Evolutionary conservation across 177 flowering plant species (phyloP), one percentile per base, ranked within the genome.

Genomic region (Vitis hybrid): DNA sequence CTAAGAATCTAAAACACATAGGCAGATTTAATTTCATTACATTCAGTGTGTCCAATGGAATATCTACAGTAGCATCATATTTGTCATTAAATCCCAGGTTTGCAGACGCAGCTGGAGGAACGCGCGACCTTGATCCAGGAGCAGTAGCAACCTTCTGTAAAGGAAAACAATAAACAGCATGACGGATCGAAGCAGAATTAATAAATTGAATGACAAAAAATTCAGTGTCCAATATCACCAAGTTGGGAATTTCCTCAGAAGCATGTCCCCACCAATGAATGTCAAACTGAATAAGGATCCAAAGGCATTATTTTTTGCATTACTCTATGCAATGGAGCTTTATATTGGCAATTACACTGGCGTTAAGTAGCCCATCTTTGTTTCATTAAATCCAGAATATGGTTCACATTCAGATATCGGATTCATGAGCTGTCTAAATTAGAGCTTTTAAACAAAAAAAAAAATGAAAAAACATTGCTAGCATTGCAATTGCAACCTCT

Each of bases 1-100:
- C 56, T 15, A n/a, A 18, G 14, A 17, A 20, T 17, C 49, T 13
- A 51, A 52, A 20, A 56, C 0, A 49, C 53, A 51, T 9, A 15
- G 41, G 11, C 32, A 60, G 63, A 15, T 51, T 10, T 24, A 51
- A 62, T 32, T n/a, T 14, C 13, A 60, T 79, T 84, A 87, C 94
- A 86, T 79, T 87, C 82, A 85, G 78, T 2, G 85, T 71, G 72
- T 93, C 97, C 73, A 94, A 77, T 21, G 97, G 99, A 21, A 91
- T 84, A 73, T 91, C 97, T 48, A 84, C 94, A 46, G 90, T 90
- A 1, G 97, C 94, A 76, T 86, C 92, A 80, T 88, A 86, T 68
- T 84, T 88, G 57, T 78, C 79, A 21, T 94, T 90, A 83, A 85
- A 88, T 67, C 90, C 89, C 18, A 82, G 20, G 55, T 85, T 67